These are phyloP conservation scores for Coniochaeta ligniaria DNA, from an alignment of 2,329 filamentous ascomycete genomes.

Conservation along the genomic window DNA sequence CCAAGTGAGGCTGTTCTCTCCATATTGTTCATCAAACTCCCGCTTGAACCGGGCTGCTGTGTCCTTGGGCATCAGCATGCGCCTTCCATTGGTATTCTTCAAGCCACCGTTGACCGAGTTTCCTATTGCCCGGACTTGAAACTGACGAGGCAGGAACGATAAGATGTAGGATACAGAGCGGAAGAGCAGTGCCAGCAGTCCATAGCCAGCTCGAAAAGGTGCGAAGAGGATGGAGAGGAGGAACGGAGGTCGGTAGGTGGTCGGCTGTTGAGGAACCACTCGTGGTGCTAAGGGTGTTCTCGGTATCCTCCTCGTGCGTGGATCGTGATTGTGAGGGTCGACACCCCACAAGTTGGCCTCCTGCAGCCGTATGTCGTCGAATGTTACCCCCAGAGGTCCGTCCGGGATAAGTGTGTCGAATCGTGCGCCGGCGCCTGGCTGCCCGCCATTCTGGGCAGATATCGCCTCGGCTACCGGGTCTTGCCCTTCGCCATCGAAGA, in stretches of 20 bases:
- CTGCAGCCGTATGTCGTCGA: neutral
- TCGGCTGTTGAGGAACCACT: slow-evolving; percentile 70
- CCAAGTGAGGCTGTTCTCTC: slow-evolving; percentile 64
- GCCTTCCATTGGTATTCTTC: slow-evolving; percentile 59
- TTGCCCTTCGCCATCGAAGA: slow-evolving; percentile 91
- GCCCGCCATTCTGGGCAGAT: slow-evolving; percentile 42
- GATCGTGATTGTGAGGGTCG: slow-evolving; percentile 33
- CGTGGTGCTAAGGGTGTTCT: slow-evolving; percentile 67
- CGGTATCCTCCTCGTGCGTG: slow-evolving; percentile 21
- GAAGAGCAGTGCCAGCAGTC: slow-evolving; percentile 60
- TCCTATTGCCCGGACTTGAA: slow-evolving; percentile 48
- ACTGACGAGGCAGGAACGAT: slow-evolving; percentile 66
- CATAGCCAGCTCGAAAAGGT: slow-evolving; percentile 74
- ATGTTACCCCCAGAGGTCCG: neutral
- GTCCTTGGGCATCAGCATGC: slow-evolving; percentile 76
- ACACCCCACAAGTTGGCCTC: neutral
- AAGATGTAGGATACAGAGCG: slow-evolving; percentile 71
- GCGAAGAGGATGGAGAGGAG: slow-evolving; percentile 72
- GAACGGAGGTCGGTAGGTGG: slow-evolving; percentile 64
- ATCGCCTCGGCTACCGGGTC: slow-evolving; percentile 74
- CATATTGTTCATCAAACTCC: slow-evolving; percentile 94
- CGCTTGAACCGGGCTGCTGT: slow-evolving; percentile 82
- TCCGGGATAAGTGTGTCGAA: neutral
- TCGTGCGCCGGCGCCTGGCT: slow-evolving; percentile 15
- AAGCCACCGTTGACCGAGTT: slow-evolving; percentile 44